phyloP scores from a whole-genome alignment of 2,329 filamentous ascomycete species.

The Colletotrichum melonis region DNA sequence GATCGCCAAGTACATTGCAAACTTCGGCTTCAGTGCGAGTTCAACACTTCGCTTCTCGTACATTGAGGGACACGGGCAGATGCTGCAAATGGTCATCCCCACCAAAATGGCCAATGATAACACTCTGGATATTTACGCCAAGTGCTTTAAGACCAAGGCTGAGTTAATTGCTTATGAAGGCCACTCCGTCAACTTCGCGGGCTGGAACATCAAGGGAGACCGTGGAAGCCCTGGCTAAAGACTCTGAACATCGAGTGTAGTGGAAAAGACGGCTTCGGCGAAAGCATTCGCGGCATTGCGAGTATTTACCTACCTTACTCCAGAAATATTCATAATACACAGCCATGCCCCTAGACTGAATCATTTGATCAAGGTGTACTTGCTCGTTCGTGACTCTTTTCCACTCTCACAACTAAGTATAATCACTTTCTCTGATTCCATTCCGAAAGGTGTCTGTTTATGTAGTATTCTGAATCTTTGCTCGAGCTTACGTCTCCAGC shows the following conservation, averaged over 20 bases:
- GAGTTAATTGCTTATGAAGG: not conserved
- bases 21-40: not conserved
- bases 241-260: no score
- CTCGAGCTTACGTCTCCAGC: not conserved
- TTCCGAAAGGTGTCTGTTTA: not conserved
- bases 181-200: not conserved
- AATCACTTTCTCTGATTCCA: no score
- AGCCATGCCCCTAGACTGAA: no score
- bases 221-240: no score
- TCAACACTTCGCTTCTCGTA: not conserved
- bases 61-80: not conserved
- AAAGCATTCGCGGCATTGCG: no score
- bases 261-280: no score
- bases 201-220: not conserved
- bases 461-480: not conserved
- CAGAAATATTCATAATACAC: no score
- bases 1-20: not conserved
- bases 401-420: no score
- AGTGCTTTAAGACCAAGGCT: not conserved
- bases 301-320: no score
- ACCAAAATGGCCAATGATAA: not conserved
- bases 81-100: not conserved
- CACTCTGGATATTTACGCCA: not conserved
- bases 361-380: no score
- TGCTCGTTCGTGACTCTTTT: no score